A percentile compares a stretch with the other conserved stretches of the same genome.
These are phyloP conservation scores for Trichoderma koningii DNA, from an alignment of 2,329 filamentous ascomycete species.

Conservation along the genomic window DNA sequence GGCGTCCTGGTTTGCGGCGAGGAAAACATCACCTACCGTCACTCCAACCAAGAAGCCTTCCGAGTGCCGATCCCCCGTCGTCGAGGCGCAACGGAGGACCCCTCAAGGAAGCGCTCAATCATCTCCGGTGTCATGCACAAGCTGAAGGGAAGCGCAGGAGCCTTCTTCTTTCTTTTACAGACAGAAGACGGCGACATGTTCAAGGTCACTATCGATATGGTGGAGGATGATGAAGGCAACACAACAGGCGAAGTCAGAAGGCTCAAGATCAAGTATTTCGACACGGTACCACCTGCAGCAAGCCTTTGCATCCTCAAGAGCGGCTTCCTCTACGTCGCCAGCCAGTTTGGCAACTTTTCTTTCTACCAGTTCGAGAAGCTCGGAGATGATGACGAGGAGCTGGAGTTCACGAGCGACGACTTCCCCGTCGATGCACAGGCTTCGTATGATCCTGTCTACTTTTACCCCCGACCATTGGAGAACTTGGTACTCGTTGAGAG, in stretches of 20 bases:
- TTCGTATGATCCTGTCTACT: slow-evolving; percentile 77
- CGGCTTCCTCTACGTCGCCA: slow-evolving; percentile 89
- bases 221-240: slow-evolving; percentile 75
- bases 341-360: slow-evolving; percentile 88
- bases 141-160: slow-evolving; percentile 75
- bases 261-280: slow-evolving; percentile 95
- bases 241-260: slow-evolving; percentile 78
- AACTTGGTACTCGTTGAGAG: slow-evolving; percentile 85
- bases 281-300: slow-evolving; percentile 86
- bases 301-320: slow-evolving; percentile 92
- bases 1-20: slow-evolving; percentile 94
- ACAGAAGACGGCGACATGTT: slow-evolving; percentile 98
- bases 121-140: slow-evolving; percentile 96
- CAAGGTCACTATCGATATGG: slow-evolving; percentile 92
- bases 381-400: slow-evolving; percentile 90
- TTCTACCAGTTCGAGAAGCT: slow-evolving; percentile 98
- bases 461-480: slow-evolving; percentile 75
- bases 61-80: slow-evolving; percentile 86
- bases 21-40: slow-evolving; percentile 94
- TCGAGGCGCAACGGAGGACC: slow-evolving; percentile 86
- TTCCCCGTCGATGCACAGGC: slow-evolving; percentile 75
- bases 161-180: slow-evolving; percentile 96
- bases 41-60: slow-evolving; percentile 89
- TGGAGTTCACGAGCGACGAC: slow-evolving; percentile 80
- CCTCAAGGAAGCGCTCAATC: slow-evolving; percentile 83